Evolutionary conservation across 208 protist species (phyloP).

Genomic region (Crithidia acanthocephali): DNA sequence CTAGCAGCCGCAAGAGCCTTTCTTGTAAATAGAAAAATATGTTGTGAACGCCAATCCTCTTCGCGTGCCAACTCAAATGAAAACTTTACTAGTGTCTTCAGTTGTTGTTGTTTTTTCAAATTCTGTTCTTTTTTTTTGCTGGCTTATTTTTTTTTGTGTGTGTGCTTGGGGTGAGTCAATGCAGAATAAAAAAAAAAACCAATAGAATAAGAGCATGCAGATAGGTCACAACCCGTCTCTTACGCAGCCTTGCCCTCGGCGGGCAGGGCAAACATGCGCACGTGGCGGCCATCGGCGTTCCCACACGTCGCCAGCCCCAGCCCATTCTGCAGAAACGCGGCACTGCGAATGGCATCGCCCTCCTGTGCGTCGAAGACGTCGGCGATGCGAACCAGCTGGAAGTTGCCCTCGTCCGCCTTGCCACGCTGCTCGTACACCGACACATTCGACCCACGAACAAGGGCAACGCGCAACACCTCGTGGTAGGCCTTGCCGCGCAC

Average conservation of each 20-base stretch:
- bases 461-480: slow-evolving; percentile 59
- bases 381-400: slow-evolving; percentile 46
- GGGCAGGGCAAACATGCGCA: slow-evolving; percentile 65
- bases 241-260: slow-evolving; percentile 16
- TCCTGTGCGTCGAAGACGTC: slow-evolving; percentile 62
- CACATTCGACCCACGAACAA: slow-evolving; percentile 46
- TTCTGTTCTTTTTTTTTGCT: no score
- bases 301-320: slow-evolving; percentile 70
- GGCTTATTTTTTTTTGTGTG: no score
- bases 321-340: slow-evolving; percentile 60
- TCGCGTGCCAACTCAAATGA: no score
- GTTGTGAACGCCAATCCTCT: no score
- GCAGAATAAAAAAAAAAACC: no score
- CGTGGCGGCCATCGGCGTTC: slow-evolving; percentile 50
- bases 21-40: no score
- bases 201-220: no score
- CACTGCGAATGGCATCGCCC: slow-evolving; percentile 48
- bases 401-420: slow-evolving; percentile 35
- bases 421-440: slow-evolving; percentile 57
- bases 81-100: no score
- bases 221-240: no score
- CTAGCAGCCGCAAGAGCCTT: no score
- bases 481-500: slow-evolving; percentile 67
- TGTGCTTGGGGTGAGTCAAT: no score
- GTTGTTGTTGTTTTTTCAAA: no score